Evolutionary conservation across 257 asterid genomes (phyloP).

Genomic region (Solanum megistacrolobum): DNA sequence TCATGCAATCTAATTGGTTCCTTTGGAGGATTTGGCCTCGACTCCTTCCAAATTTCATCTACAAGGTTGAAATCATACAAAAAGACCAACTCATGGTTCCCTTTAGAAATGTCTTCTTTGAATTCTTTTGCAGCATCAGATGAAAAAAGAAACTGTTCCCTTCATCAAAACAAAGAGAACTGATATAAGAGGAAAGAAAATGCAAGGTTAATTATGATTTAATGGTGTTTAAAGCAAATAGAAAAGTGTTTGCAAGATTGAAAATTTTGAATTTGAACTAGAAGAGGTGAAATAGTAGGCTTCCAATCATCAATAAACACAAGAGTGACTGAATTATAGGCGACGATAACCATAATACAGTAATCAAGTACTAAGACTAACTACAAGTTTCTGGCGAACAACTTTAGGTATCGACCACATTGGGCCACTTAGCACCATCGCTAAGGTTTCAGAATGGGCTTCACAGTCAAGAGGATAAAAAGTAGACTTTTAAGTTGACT

Average conservation of each 20-base stretch:
- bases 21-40: slow-evolving; percentile 70
- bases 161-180: slow-evolving; percentile 50
- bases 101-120: slow-evolving; percentile 61
- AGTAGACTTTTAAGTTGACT: neutral
- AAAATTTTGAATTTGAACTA: neutral
- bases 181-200: slow-evolving; percentile 37
- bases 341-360: neutral
- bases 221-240: neutral
- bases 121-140: slow-evolving; percentile 90
- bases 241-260: neutral
- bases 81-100: slow-evolving; percentile 77
- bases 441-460: neutral
- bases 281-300: neutral
- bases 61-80: slow-evolving; percentile 76
- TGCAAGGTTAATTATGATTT: neutral
- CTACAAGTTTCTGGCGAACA: neutral
- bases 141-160: slow-evolving; percentile 97
- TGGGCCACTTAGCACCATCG: neutral
- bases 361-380: neutral
- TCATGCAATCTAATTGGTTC: slow-evolving; percentile 68
- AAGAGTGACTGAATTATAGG: neutral
- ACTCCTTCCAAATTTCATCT: slow-evolving; percentile 87
- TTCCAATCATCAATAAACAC: neutral
- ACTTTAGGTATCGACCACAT: neutral
- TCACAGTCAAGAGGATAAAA: neutral